A percentile compares a stretch with the other conserved stretches of the same genome.
Evolutionary conservation across 257 asterid species (phyloP).

Genomic region (Parsonsia alboflavescens): DNA sequence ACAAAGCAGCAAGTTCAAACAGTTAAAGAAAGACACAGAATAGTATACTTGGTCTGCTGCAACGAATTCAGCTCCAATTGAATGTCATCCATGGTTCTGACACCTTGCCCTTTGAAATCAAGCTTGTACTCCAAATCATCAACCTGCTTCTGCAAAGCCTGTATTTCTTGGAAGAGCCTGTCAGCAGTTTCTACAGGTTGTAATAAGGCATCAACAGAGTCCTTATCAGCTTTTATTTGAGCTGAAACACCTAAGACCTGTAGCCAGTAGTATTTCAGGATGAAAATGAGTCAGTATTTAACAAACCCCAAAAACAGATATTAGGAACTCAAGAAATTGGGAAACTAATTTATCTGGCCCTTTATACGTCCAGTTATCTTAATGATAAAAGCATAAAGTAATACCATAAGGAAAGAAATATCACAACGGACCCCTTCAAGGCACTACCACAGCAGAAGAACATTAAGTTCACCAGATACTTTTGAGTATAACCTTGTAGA

Average conservation of each 20-base stretch:
- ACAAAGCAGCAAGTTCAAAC: constrained; percentile 12
- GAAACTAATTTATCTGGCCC: not conserved
- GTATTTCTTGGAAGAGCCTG: constrained; percentile 66
- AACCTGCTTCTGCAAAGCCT: constrained; percentile 59
- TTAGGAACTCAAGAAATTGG: not conserved
- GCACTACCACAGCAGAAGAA: too few relatives aligned
- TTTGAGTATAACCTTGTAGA: not conserved
- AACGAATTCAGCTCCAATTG: constrained; percentile 49
- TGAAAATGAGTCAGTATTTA: not conserved
- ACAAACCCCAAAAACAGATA: not conserved
- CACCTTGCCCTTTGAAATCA: constrained; percentile 69
- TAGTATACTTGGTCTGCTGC: constrained; percentile 52
- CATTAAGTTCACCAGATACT: not conserved
- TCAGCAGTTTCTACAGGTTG: constrained; percentile 87
- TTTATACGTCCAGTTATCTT: not conserved
- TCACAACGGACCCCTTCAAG: not conserved
- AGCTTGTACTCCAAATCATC: constrained; percentile 72
- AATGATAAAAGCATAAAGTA: not conserved
- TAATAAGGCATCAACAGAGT: constrained; percentile 61
- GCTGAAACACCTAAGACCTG: constrained; percentile 86
- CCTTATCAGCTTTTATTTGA: constrained; percentile 85
- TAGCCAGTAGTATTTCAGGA: constrained; percentile 12
- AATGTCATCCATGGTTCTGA: constrained; percentile 64
- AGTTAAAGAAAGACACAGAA: not conserved
- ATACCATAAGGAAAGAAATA: not conserved